Evolutionary conservation across 495 filamentous ascomycete genomes (phyloP).

Genomic region (Melanomma pulvis-pyrius): DNA sequence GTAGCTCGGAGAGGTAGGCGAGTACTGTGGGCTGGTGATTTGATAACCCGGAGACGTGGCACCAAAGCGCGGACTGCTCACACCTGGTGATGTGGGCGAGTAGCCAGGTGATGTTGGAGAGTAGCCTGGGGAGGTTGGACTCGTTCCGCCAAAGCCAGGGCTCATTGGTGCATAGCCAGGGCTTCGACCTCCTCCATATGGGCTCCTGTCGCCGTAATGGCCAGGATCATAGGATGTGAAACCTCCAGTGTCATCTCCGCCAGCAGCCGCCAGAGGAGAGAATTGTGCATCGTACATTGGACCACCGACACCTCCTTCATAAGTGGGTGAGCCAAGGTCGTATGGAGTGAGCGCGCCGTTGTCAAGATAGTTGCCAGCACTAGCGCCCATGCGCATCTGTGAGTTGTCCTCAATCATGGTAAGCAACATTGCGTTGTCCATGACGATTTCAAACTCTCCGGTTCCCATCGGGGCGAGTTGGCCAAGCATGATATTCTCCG

Average conservation of each 20-base stretch:
- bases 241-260: constrained; percentile 70
- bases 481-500: constrained; percentile 97
- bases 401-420: constrained; percentile 91
- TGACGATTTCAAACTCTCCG: constrained; percentile 86
- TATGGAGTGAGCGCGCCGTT: constrained; percentile 94
- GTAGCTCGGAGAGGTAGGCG: constrained; percentile 50
- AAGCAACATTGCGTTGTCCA: constrained; percentile 93
- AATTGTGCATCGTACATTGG: constrained; percentile 80
- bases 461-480: constrained; percentile 96
- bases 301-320: constrained; percentile 73
- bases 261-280: constrained; percentile 80
- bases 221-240: constrained; percentile 63
- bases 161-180: constrained; percentile 76
- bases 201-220: constrained; percentile 61
- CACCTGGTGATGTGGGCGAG: constrained; percentile 63
- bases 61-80: constrained; percentile 44
- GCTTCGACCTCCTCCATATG: constrained; percentile 64
- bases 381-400: constrained; percentile 71
- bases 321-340: constrained; percentile 85
- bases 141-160: constrained; percentile 70
- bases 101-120: constrained; percentile 70
- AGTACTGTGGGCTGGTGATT: constrained; percentile 48
- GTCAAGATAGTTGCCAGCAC: constrained; percentile 65
- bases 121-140: constrained; percentile 81
- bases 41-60: constrained; percentile 44